Percentiles rank a stretch among this genome's conserved stretches.
Evolutionary conservation across 371 early-diverging fungal species (phyloP).

Genomic region (Mortierella sp.): DNA sequence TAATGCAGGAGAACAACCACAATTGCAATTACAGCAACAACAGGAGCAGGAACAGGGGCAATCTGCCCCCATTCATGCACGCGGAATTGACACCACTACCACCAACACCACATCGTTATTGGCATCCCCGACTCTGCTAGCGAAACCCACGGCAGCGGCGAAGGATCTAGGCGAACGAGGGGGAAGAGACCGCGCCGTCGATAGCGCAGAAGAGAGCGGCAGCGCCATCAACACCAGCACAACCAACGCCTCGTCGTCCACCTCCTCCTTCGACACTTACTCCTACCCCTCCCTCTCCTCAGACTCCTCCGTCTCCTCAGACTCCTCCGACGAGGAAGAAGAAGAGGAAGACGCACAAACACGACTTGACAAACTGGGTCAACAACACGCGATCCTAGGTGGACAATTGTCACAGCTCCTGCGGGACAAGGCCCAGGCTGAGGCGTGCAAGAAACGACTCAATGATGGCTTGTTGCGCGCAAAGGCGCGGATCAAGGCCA

Average conservation of each 20-base stretch:
- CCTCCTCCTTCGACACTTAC: not conserved
- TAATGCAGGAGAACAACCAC: not conserved
- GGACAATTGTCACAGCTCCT: conserved; percentile 28
- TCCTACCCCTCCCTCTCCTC: not conserved
- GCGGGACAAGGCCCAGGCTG: conserved; percentile 37
- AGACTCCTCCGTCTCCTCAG: not conserved
- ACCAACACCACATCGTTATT: not conserved
- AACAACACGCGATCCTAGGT: conserved; percentile 31
- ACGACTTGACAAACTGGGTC: conserved; percentile 8
- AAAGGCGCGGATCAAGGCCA: conserved; percentile 40
- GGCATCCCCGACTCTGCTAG: not conserved
- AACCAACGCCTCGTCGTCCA: not conserved
- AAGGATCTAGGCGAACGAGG: not conserved
- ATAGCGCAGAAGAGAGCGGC: not conserved
- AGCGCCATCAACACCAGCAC: not conserved
- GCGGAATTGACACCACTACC: not conserved
- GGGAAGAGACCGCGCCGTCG: not conserved
- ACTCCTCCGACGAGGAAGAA: not conserved
- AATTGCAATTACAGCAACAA: not conserved
- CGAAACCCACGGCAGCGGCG: not conserved
- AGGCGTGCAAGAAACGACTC: conserved; percentile 39
- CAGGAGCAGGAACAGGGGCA: not conserved
- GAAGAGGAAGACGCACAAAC: not conserved
- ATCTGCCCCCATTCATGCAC: not conserved
- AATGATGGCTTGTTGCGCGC: conserved; percentile 26